These are phyloP conservation scores for Saturnispora kantuleensis DNA, from an alignment of 805 yeast species.

Conservation along the genomic window DNA sequence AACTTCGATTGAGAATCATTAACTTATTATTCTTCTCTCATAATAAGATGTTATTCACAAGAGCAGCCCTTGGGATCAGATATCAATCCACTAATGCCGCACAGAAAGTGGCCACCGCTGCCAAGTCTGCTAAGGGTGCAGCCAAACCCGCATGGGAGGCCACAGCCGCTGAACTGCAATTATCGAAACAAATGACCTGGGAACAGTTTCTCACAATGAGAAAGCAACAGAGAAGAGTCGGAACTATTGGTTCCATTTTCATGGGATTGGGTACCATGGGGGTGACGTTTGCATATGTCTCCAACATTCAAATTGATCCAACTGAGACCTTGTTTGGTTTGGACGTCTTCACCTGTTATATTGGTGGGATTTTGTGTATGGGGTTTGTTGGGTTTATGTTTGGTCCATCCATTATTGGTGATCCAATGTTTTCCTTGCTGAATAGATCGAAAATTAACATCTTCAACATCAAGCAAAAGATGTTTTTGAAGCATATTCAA, in stretches of 20 bases:
- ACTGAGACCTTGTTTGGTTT: conserved; percentile 83
- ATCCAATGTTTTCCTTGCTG: conserved; percentile 50
- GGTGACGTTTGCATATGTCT: conserved; percentile 63
- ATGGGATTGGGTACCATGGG: conserved; percentile 60
- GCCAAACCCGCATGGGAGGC: conserved; percentile 11
- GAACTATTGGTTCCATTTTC: conserved; percentile 54
- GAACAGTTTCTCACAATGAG: conserved; percentile 67
- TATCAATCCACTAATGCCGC: too few relatives aligned
- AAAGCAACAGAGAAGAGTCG: conserved; percentile 62
- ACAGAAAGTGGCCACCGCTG: neutral
- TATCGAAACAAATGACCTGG: conserved; percentile 48
- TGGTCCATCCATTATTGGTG: conserved; percentile 74
- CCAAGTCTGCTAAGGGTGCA: neutral
- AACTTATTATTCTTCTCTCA: too few relatives aligned
- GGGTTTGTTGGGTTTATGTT: conserved; percentile 70
- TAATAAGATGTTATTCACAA: too few relatives aligned
- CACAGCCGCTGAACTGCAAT: conserved; percentile 16
- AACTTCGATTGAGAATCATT: too few relatives aligned
- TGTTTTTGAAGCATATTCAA: conserved; percentile 64
- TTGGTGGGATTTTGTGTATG: conserved; percentile 61
- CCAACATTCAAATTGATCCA: conserved; percentile 79
- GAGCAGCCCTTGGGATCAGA: too few relatives aligned
- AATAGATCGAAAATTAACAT: conserved; percentile 36
- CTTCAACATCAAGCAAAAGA: conserved; percentile 55
- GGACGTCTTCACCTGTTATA: conserved; percentile 76